phyloP scores from a whole-genome alignment of 192 early-diverging fungal species.

The Podila clonocystis region DNA sequence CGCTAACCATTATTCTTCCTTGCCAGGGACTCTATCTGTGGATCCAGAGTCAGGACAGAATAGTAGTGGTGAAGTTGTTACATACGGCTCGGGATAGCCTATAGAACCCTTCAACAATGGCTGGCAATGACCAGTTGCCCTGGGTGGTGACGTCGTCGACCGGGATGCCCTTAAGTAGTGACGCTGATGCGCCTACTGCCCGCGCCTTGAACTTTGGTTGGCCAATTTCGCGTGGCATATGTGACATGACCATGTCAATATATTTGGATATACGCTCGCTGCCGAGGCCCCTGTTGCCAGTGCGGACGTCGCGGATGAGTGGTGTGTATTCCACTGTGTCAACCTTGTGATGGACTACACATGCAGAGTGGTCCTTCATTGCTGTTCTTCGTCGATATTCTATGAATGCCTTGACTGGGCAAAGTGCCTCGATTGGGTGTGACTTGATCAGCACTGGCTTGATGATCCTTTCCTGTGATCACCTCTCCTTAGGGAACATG shows the following conservation, averaged over 20 bases:
- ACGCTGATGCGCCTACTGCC: slow-evolving; percentile 1
- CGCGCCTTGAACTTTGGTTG: slow-evolving; percentile 1
- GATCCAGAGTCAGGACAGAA: too few relatives aligned
- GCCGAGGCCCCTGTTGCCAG: not conserved
- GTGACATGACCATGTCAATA: slow-evolving; percentile 4
- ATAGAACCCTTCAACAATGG: slow-evolving; percentile 6
- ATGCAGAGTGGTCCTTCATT: not conserved
- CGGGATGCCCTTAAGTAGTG: not conserved
- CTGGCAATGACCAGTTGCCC: slow-evolving; percentile 4
- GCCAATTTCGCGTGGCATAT: not conserved
- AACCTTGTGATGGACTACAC: not conserved
- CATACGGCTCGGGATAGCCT: slow-evolving; percentile 3
- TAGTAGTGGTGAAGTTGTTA: slow-evolving; percentile 3
- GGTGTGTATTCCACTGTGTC: not conserved
- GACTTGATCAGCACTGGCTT: not conserved
- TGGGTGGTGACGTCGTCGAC: slow-evolving; percentile 16
- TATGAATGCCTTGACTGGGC: not conserved
- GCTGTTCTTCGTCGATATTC: too few relatives aligned
- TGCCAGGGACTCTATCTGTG: too few relatives aligned
- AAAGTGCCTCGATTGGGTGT: not conserved
- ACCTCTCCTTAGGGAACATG: slow-evolving; percentile 4
- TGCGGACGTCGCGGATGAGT: not conserved
- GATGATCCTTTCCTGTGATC: not conserved
- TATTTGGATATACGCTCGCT: slow-evolving; percentile 7
- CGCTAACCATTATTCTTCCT: too few relatives aligned